These are phyloP conservation scores for Scorias spongiosa DNA, from an alignment of 2,329 filamentous ascomycete species.

Conservation along the genomic window DNA sequence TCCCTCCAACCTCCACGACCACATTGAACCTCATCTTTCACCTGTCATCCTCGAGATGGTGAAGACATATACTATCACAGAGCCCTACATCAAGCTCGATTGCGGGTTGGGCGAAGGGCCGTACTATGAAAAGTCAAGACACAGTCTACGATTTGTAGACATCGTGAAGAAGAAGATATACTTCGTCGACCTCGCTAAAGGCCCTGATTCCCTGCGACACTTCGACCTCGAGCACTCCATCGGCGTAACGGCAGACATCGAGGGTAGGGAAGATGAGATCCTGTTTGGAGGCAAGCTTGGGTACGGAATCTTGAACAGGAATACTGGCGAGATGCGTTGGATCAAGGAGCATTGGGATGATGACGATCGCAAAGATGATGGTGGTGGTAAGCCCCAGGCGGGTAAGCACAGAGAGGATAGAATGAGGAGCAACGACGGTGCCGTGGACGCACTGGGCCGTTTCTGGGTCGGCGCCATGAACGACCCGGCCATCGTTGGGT, in stretches of 20 bases:
- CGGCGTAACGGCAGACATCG: slow-evolving; percentile 59
- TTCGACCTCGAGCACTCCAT: slow-evolving; percentile 42
- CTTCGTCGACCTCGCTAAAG: slow-evolving; percentile 49
- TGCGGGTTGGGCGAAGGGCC: slow-evolving; percentile 61
- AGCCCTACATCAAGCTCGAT: slow-evolving; percentile 43
- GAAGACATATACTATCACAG: slow-evolving; percentile 19
- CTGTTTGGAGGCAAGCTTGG: slow-evolving; percentile 69
- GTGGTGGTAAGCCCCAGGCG: slow-evolving; percentile 17
- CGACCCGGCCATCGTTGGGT: slow-evolving; percentile 40
- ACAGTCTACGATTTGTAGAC: slow-evolving; percentile 64
- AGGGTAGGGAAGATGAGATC: slow-evolving; percentile 52
- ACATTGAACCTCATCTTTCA: no score
- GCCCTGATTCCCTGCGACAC: slow-evolving; percentile 40
- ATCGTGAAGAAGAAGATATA: slow-evolving; percentile 66
- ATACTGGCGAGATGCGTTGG: slow-evolving; percentile 40
- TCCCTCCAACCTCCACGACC: no score
- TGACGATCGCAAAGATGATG: slow-evolving; percentile 28
- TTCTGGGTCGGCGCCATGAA: slow-evolving; percentile 86
- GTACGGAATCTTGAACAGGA: slow-evolving; percentile 59
- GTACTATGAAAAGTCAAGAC: slow-evolving; percentile 51
- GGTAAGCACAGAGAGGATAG: slow-evolving; percentile 24
- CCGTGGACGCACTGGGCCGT: slow-evolving; percentile 60
- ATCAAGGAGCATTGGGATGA: slow-evolving; percentile 42
- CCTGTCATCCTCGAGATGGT: slow-evolving; percentile 2
- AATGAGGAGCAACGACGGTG: slow-evolving; percentile 66